Evolutionary conservation across 345 rosid genomes (phyloP).

Genomic region (Nephelium lappaceum): DNA sequence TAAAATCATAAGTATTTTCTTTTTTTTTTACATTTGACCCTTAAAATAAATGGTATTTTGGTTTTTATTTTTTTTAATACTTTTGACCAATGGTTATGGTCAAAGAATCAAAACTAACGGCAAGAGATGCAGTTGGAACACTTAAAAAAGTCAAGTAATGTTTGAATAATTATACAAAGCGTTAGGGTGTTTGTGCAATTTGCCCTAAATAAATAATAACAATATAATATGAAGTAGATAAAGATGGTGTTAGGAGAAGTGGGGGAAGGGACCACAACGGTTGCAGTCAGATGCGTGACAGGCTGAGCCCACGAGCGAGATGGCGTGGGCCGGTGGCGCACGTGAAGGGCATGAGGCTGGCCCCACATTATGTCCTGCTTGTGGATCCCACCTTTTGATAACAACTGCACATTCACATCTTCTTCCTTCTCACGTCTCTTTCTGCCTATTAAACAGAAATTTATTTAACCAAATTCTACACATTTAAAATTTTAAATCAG

Average conservation of each 20-base stretch:
- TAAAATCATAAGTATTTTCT: too few species aligned
- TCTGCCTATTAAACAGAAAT: background rate
- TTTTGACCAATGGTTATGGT: too few species aligned
- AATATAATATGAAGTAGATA: conserved; percentile 3
- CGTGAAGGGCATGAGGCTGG: conserved; percentile 52
- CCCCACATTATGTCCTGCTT: conserved; percentile 24
- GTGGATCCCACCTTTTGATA: conserved; percentile 28
- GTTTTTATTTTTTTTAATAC: too few species aligned
- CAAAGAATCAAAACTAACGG: too few species aligned
- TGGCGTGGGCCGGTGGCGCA: conserved; percentile 47
- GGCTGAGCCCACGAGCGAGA: conserved; percentile 37
- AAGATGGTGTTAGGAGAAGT: conserved; percentile 18
- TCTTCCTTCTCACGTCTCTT: conserved; percentile 10
- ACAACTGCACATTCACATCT: conserved; percentile 3
- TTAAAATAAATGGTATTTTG: too few species aligned
- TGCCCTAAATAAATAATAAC: too few species aligned
- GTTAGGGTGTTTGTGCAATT: too few species aligned
- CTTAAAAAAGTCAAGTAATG: too few species aligned
- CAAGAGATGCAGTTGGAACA: too few species aligned
- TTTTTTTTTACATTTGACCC: too few species aligned
- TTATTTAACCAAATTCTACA: too few species aligned
- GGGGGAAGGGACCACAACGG: background rate
- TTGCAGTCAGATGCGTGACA: conserved; percentile 14
- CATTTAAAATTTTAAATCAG: background rate
- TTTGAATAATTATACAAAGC: too few species aligned